These are phyloP conservation scores for Suillus placidus DNA, from an alignment of 768 basidiomycete species.

Conservation along the genomic window DNA sequence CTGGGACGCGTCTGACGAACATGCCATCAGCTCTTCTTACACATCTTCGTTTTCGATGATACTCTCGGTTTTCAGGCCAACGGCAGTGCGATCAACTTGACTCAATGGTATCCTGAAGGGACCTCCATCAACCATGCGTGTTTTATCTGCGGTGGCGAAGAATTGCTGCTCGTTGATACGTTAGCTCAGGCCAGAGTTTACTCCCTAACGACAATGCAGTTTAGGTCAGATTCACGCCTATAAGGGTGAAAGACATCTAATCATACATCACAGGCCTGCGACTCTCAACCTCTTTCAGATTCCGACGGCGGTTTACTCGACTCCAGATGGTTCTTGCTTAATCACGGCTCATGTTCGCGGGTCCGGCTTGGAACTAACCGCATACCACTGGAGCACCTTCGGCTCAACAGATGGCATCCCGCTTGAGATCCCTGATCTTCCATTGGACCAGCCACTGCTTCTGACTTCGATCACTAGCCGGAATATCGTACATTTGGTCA, in stretches of 20 bases:
- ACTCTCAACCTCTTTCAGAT: slow-evolving; percentile 39
- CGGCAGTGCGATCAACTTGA: slow-evolving; percentile 45
- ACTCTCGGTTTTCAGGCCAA: slow-evolving; percentile 43
- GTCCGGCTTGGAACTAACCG: slow-evolving; percentile 29
- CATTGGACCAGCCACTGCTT: slow-evolving; percentile 23
- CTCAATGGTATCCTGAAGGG: slow-evolving; percentile 43
- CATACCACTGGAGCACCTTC: slow-evolving; percentile 61
- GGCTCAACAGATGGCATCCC: slow-evolving; percentile 51
- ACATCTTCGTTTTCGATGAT: slow-evolving; percentile 54
- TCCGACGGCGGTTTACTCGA: slow-evolving; percentile 42
- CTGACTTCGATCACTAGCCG: slow-evolving; percentile 51
- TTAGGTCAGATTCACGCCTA: slow-evolving; percentile 42
- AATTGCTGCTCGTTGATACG: slow-evolving; percentile 53
- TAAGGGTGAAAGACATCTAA: neutral
- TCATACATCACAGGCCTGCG: slow-evolving; percentile 41
- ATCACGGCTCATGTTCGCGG: slow-evolving; percentile 35
- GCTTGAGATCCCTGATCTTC: slow-evolving; percentile 35
- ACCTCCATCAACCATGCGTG: slow-evolving; percentile 37
- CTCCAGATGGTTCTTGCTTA: slow-evolving; percentile 60
- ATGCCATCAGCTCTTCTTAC: slow-evolving; percentile 36
- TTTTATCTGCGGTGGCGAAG: slow-evolving; percentile 54
- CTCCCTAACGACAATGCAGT: slow-evolving; percentile 55
- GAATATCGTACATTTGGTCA: slow-evolving; percentile 45
- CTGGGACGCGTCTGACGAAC: neutral
- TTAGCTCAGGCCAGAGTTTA: slow-evolving; percentile 47